These are phyloP conservation scores for Calonectria crousiana DNA, from an alignment of 2,329 filamentous ascomycete species.

Conservation along the genomic window DNA sequence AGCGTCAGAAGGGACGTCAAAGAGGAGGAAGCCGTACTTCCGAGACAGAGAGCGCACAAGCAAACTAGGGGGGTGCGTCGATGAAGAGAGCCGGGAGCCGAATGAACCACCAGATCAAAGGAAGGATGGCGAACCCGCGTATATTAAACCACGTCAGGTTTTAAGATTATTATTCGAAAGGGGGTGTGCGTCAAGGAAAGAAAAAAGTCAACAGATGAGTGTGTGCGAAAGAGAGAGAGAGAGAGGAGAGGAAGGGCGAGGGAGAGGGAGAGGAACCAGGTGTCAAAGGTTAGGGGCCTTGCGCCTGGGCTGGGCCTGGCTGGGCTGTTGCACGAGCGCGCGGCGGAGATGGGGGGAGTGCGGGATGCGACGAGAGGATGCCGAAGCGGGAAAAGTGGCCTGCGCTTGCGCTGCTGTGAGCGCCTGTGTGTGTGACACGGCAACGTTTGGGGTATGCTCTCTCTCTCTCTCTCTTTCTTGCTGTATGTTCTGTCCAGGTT, in stretches of 20 bases:
- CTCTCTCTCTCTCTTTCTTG: background rate
- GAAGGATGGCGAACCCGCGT: background rate
- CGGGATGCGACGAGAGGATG: constrained; percentile 1
- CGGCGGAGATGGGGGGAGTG: background rate
- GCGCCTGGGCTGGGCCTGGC: background rate
- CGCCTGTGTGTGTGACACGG: background rate
- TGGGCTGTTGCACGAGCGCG: background rate
- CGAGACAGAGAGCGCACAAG: constrained; percentile 39
- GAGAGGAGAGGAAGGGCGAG: background rate
- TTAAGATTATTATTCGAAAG: background rate
- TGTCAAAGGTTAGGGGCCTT: constrained; percentile 4
- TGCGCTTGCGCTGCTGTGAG: background rate
- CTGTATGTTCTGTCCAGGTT: background rate
- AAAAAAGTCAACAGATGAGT: background rate
- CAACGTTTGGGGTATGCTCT: background rate
- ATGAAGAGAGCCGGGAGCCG: constrained; percentile 10
- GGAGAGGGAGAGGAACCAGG: background rate
- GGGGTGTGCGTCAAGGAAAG: background rate
- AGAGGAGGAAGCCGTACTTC: constrained; percentile 43
- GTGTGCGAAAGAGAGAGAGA: background rate
- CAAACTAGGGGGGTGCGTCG: background rate
- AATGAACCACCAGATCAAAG: background rate
- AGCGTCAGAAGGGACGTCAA: background rate
- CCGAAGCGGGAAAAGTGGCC: background rate
- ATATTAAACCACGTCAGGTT: constrained; percentile 2